A percentile compares a stretch with the other conserved stretches of the same genome.
Conservation (phyloP, 768 basidiomycete genomes). For the Ephemerocybe angulata region DNA sequence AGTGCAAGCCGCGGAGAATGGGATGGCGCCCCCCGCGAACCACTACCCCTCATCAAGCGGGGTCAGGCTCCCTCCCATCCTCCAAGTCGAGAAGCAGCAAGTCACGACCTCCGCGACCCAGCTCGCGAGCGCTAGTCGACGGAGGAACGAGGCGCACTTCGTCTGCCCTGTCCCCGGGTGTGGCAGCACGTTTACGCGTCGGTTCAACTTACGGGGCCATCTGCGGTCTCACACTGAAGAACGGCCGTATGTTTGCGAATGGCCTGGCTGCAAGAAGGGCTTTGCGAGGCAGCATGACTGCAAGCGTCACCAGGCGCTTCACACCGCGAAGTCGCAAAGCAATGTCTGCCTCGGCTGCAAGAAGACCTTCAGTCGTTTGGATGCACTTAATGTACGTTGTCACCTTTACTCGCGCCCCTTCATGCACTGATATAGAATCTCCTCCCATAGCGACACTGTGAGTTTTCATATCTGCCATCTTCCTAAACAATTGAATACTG, state of each 20-base stretch:
- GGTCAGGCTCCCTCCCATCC: conserved; percentile 71
- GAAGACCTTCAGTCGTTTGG: conserved; percentile 90
- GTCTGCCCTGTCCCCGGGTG: conserved; percentile 93
- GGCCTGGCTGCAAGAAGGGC: conserved; percentile 91
- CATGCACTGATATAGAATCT: conserved; percentile 7
- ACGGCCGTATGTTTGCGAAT: conserved; percentile 89
- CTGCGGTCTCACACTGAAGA: conserved; percentile 94
- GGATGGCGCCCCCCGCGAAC: conserved; percentile 40
- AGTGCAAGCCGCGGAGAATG: conserved; percentile 6
- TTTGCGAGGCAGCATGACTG: conserved; percentile 96
- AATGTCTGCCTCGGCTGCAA: conserved; percentile 91
- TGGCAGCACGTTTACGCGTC: conserved; percentile 94
- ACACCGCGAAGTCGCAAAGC: conserved; percentile 75
- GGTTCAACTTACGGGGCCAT: conserved; percentile 88
- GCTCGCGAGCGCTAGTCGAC: conserved; percentile 82
- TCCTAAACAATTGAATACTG: conserved; percentile 19
- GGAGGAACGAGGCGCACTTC: conserved; percentile 90
- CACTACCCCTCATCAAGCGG: conserved; percentile 52
- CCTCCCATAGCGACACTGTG: conserved; percentile 67
- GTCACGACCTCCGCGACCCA: conserved; percentile 95
- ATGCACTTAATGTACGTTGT: conserved; percentile 86
- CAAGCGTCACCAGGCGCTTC: conserved; percentile 93
- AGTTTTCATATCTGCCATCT: conserved; percentile 31
- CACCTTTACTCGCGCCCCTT: conserved; percentile 3
- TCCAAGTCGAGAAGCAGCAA: conserved; percentile 91